Conservation (phyloP, 148 eudicot genomes). For the Nepenthes gracilis region DNA sequence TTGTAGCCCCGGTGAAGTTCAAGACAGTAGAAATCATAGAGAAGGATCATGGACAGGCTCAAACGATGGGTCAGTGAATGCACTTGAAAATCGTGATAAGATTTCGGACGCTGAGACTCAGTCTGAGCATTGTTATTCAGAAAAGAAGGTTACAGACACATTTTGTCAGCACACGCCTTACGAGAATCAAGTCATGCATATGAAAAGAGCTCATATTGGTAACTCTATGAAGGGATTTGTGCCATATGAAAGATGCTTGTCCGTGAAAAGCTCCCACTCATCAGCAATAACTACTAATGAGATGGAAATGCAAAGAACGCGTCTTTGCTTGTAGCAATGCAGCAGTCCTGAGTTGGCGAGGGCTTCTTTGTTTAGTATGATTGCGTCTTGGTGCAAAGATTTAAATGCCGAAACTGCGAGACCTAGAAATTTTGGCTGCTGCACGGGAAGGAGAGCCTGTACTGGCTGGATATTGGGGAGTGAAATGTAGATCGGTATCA, state of each 20-base stretch:
- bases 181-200: not conserved
- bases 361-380: no score
- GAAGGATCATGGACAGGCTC: slow-evolving; percentile 33
- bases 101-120: slow-evolving; percentile 21
- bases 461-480: no score
- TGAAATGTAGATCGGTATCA: no score
- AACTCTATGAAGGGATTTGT: slow-evolving; percentile 49
- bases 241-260: slow-evolving; percentile 73
- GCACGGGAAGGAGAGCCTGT: no score
- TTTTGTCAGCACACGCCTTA: not conserved
- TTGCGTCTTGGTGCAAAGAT: no score
- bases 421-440: no score
- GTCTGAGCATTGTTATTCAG: slow-evolving; percentile 8
- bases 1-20: slow-evolving; percentile 1
- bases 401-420: no score
- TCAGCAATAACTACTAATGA: slow-evolving; percentile 25
- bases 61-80: slow-evolving; percentile 26
- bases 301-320: slow-evolving; percentile 35
- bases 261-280: slow-evolving; percentile 18
- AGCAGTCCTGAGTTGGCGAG: no score
- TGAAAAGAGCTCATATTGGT: slow-evolving; percentile 7
- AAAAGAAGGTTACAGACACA: not conserved
- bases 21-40: slow-evolving; percentile 18
- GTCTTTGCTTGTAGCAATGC: slow-evolving; percentile 56
- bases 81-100: slow-evolving; percentile 12